A percentile compares a stretch with the other conserved stretches of the same genome.
Evolutionary conservation across 176 grass and related monocot genomes (phyloP).

Genomic region (Puccinellia tenuiflora): DNA sequence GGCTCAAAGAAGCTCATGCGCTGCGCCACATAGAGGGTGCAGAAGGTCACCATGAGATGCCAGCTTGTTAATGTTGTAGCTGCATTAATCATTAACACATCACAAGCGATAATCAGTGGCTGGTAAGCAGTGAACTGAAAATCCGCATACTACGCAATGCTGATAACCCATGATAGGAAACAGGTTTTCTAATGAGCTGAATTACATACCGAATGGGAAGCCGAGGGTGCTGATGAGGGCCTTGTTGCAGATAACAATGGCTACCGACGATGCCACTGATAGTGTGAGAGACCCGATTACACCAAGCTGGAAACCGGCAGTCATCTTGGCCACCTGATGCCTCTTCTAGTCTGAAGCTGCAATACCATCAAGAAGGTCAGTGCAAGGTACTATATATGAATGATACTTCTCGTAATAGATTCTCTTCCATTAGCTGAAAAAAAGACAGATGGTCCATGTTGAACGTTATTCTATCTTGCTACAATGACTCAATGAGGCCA

Average conservation of each 20-base stretch:
- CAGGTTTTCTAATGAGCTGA: background rate
- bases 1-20: conserved; percentile 72
- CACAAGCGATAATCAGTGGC: background rate
- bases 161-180: background rate
- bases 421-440: background rate
- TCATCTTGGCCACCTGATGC: conserved; percentile 28
- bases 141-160: background rate
- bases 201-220: conserved; percentile 40
- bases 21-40: conserved; percentile 73
- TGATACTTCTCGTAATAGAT: background rate
- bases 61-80: conserved; percentile 91
- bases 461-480: background rate
- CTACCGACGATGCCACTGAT: conserved; percentile 48
- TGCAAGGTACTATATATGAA: background rate
- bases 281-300: conserved; percentile 49
- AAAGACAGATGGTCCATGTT: background rate
- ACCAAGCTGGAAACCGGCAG: conserved; percentile 39
- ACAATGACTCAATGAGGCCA: background rate
- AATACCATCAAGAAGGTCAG: background rate
- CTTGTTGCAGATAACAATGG: conserved; percentile 70
- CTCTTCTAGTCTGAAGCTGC: conserved; percentile 4
- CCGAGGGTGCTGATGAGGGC: conserved; percentile 54
- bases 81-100: conserved; percentile 20
- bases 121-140: background rate
- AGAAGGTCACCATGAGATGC: conserved; percentile 94